Percentiles rank a stretch among this genome's conserved stretches.
phyloP scores from a whole-genome alignment of 495 filamentous ascomycete species.

The Massariosphaeria phaeospora region DNA sequence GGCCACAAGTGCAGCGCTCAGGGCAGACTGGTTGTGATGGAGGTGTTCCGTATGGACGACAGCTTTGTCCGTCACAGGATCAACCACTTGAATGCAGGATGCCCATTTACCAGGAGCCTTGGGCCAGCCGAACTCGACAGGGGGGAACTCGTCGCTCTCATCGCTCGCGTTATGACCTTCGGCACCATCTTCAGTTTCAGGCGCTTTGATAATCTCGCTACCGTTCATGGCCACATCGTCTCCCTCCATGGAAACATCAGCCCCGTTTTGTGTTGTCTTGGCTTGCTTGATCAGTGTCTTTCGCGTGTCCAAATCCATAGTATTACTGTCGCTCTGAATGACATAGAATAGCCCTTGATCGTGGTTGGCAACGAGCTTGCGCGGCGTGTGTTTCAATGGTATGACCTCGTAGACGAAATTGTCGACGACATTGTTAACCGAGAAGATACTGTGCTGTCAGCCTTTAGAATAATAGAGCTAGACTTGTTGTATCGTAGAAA shows the following conservation, averaged over 20 bases:
- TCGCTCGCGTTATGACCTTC: conserved; percentile 52
- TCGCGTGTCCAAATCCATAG: conserved; percentile 69
- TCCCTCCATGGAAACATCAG: not conserved
- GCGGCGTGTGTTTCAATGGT: conserved; percentile 83
- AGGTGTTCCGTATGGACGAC: conserved; percentile 72
- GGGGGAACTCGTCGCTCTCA: conserved; percentile 61
- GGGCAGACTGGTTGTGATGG: conserved; percentile 84
- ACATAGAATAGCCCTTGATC: conserved; percentile 87
- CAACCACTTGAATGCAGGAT: conserved; percentile 85
- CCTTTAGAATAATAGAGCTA: not conserved
- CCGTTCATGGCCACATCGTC: not conserved
- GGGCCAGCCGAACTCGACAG: conserved; percentile 87
- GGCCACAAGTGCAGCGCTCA: conserved; percentile 74
- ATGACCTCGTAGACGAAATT: conserved; percentile 86
- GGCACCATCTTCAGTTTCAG: not conserved
- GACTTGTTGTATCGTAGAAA: not conserved
- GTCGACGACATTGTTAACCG: conserved; percentile 77
- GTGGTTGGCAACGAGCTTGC: conserved; percentile 79
- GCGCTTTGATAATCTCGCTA: not conserved
- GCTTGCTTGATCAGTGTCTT: conserved; percentile 62
- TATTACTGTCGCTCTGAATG: conserved; percentile 88
- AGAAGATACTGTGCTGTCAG: conserved; percentile 67
- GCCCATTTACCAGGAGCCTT: conserved; percentile 83
- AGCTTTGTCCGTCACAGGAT: conserved; percentile 55
- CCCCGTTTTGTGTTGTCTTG: not conserved